phyloP scores from a whole-genome alignment of 306 rosid genomes.

The Carpinus viminea region DNA sequence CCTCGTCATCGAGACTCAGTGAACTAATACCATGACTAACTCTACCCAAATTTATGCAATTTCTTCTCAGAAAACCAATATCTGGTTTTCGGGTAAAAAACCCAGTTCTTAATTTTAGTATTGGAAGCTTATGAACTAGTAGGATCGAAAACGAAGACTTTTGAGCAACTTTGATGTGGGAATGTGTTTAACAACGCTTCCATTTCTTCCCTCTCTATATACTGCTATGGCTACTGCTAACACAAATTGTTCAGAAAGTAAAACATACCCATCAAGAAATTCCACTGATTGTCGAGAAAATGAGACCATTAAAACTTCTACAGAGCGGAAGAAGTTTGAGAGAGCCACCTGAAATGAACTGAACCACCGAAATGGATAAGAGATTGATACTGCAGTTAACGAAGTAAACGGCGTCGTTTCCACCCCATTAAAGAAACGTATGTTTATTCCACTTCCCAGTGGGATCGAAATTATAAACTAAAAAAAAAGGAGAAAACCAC shows the following conservation, averaged over 20 bases:
- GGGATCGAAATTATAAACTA: too few relatives aligned
- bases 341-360: not conserved
- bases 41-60: slow-evolving; percentile 36
- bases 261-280: slow-evolving; percentile 7
- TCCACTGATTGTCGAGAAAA: not conserved
- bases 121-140: slow-evolving; percentile 35
- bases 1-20: slow-evolving; percentile 18
- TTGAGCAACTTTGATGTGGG: slow-evolving; percentile 50
- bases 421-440: not conserved
- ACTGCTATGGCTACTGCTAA: not conserved
- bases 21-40: slow-evolving; percentile 20
- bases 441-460: not conserved
- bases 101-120: slow-evolving; percentile 25
- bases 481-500: too few relatives aligned
- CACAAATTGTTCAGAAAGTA: not conserved
- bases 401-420: not conserved
- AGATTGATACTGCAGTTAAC: not conserved
- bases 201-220: slow-evolving; percentile 32
- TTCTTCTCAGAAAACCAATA: slow-evolving; percentile 28
- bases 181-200: slow-evolving; percentile 52
- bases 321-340: not conserved
- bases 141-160: slow-evolving; percentile 44
- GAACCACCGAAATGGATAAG: not conserved
- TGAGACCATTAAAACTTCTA: not conserved
- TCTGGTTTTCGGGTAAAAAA: slow-evolving; percentile 26